Conservation (phyloP, 2,329 filamentous ascomycete species). For the Colletotrichum australisinense region DNA sequence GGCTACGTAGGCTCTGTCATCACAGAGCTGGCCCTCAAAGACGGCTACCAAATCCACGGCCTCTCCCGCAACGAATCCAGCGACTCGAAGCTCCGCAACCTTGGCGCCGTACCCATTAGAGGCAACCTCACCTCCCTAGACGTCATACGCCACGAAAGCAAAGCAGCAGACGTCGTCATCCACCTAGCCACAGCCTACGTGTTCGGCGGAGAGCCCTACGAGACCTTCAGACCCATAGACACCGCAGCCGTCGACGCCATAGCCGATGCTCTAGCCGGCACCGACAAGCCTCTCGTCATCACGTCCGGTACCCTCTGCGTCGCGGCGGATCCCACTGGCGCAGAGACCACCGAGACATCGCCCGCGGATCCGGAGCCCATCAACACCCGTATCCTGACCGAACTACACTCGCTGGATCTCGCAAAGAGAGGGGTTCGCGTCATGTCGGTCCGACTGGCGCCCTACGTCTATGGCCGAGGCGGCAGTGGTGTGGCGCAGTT, state of each 20-base stretch:
- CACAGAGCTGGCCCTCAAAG: conserved; percentile 46
- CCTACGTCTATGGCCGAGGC: conserved; percentile 56
- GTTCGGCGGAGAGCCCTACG: conserved; percentile 43
- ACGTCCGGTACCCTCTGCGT: conserved; percentile 46
- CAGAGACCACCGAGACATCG: conserved; percentile 41
- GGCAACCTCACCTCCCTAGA: conserved; percentile 53
- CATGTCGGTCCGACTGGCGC: conserved; percentile 51
- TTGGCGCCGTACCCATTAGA: conserved; percentile 52
- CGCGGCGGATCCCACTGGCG: conserved; percentile 40
- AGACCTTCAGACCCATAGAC: conserved; percentile 43
- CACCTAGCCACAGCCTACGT: conserved; percentile 52
- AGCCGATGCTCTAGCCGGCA: conserved; percentile 45
- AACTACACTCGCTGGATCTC: conserved; percentile 45
- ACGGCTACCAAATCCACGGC: conserved; percentile 53
- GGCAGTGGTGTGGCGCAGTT: conserved; percentile 50
- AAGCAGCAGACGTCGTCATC: conserved; percentile 54
- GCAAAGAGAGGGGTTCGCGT: conserved; percentile 47
- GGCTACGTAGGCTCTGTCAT: conserved; percentile 53
- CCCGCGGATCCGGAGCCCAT: conserved; percentile 39
- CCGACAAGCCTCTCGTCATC: conserved; percentile 48
- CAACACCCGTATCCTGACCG: conserved; percentile 42
- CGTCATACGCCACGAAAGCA: conserved; percentile 49
- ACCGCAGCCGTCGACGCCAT: conserved; percentile 51
- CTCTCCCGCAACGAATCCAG: conserved; percentile 36
- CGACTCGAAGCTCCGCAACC: conserved; percentile 48